Percentiles rank a stretch among this genome's conserved stretches.
phyloP scores from a whole-genome alignment of 148 eudicot species.

The Mesembryanthemum crystallinum region DNA sequence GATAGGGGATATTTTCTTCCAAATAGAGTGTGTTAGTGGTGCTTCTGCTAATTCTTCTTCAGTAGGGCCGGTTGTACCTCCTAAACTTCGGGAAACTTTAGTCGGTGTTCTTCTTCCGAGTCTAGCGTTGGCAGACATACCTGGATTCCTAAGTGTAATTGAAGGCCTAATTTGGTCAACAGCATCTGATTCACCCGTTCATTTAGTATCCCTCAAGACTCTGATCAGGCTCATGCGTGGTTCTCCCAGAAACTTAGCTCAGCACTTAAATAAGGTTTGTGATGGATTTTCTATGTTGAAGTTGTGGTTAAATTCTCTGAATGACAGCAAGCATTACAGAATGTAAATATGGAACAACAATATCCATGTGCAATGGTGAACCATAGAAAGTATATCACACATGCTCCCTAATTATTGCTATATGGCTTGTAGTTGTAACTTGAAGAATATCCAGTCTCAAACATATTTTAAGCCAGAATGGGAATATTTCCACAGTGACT shows the following conservation, averaged over 20 bases:
- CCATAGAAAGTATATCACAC: slow-evolving; percentile 9
- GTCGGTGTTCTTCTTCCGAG: slow-evolving; percentile 87
- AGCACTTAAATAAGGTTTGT: slow-evolving; percentile 86
- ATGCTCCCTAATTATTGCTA: slow-evolving; percentile 10
- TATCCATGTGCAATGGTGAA: slow-evolving; percentile 5
- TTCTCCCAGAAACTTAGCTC: slow-evolving; percentile 82
- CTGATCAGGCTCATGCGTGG: slow-evolving; percentile 81
- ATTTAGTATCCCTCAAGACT: slow-evolving; percentile 75
- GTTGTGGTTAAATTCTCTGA: not conserved
- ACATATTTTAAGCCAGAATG: not conserved
- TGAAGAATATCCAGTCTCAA: not conserved
- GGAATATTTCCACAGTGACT: not conserved
- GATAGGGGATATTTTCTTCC: slow-evolving; percentile 83
- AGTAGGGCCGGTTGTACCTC: slow-evolving; percentile 49
- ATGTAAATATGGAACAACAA: not conserved
- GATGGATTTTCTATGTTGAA: slow-evolving; percentile 14
- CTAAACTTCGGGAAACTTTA: slow-evolving; percentile 70
- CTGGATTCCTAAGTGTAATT: slow-evolving; percentile 74
- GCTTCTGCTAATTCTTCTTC: slow-evolving; percentile 46
- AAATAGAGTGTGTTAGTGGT: slow-evolving; percentile 87
- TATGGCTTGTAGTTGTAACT: not conserved
- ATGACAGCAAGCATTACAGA: not conserved
- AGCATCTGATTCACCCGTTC: slow-evolving; percentile 98
- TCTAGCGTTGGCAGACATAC: slow-evolving; percentile 83
- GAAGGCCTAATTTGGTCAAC: slow-evolving; percentile 98